Evolutionary conservation across 2,329 filamentous ascomycete genomes (phyloP).

Genomic region (Aspergillus niger): DNA sequence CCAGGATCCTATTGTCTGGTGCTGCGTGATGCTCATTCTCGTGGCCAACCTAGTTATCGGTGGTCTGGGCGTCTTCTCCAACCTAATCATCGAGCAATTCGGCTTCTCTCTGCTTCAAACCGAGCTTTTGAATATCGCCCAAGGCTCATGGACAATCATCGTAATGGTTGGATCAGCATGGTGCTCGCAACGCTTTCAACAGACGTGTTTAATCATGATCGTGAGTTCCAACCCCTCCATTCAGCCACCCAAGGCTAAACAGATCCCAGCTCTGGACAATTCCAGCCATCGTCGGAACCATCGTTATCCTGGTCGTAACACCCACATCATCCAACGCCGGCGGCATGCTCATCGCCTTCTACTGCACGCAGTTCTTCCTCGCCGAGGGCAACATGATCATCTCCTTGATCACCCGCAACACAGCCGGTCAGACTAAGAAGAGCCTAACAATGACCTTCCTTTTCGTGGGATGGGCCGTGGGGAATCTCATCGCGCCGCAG

Average conservation of each 20-base stretch:
- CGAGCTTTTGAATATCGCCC: conserved; percentile 70
- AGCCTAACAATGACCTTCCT: conserved; percentile 64
- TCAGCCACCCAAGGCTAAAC: conserved; percentile 47
- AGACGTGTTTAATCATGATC: conserved; percentile 57
- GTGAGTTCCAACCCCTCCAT: not conserved
- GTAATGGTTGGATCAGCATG: conserved; percentile 65
- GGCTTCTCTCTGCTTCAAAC: conserved; percentile 65
- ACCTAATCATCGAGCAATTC: conserved; percentile 66
- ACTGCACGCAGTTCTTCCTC: conserved; percentile 71
- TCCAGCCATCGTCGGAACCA: conserved; percentile 69
- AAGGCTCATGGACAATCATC: conserved; percentile 70
- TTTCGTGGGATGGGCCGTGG: conserved; percentile 51
- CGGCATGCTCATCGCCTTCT: conserved; percentile 69
- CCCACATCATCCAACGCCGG: conserved; percentile 57
- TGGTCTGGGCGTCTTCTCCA: conserved; percentile 41
- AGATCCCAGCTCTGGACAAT: conserved; percentile 53
- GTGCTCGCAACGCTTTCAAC: conserved; percentile 63
- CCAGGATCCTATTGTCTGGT: conserved; percentile 21
- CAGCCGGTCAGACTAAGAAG: conserved; percentile 72
- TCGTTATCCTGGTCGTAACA: conserved; percentile 65
- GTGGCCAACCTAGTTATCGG: conserved; percentile 26
- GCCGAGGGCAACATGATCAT: conserved; percentile 57
- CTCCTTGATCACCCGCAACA: conserved; percentile 58
- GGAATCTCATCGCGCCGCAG: conserved; percentile 20
- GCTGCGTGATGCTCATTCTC: conserved; percentile 20